Conservation (phyloP, 2,329 filamentous ascomycete species). For the Ceratocystis albifundus region DNA sequence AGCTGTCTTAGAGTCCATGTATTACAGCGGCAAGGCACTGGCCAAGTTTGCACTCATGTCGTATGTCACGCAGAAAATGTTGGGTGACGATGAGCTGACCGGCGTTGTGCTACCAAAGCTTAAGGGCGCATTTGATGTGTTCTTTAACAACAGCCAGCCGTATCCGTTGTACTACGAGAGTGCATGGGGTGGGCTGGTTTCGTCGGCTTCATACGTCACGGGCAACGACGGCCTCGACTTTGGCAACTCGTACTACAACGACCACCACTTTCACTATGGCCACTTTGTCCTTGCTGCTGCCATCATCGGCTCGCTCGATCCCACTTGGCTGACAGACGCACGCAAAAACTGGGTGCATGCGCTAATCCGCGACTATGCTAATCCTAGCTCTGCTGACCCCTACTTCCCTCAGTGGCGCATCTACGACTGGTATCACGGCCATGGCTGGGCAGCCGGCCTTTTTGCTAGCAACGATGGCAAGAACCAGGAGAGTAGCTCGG, state of each 20-base stretch:
- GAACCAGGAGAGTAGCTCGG: constrained; percentile 76
- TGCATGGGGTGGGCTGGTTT: constrained; percentile 74
- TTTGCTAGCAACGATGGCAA: constrained; percentile 63
- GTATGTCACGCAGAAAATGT: constrained; percentile 52
- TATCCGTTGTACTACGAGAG: constrained; percentile 55
- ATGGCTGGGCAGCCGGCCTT: constrained; percentile 81
- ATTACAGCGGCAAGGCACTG: constrained; percentile 77
- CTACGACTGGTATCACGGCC: constrained; percentile 92
- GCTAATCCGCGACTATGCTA: constrained; percentile 71
- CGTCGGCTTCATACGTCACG: constrained; percentile 58
- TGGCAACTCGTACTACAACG: constrained; percentile 78
- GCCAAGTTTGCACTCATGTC: constrained; percentile 64
- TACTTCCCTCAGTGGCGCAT: constrained; percentile 70
- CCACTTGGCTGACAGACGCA: constrained; percentile 51
- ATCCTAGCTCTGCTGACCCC: constrained; percentile 57
- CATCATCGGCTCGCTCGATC: constrained; percentile 68
- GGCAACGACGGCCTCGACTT: constrained; percentile 66
- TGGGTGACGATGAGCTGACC: constrained; percentile 47
- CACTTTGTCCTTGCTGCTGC: constrained; percentile 85
- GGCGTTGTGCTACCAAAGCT: constrained; percentile 48
- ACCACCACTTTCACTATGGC: constrained; percentile 66
- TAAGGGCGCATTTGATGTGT: constrained; percentile 54
- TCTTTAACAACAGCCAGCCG: constrained; percentile 55
- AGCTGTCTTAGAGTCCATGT: constrained; percentile 73
- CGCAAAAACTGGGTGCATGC: constrained; percentile 75